These are phyloP conservation scores for Erucastrum elatum DNA, from an alignment of 345 rosid genomes.

Conservation along the genomic window DNA sequence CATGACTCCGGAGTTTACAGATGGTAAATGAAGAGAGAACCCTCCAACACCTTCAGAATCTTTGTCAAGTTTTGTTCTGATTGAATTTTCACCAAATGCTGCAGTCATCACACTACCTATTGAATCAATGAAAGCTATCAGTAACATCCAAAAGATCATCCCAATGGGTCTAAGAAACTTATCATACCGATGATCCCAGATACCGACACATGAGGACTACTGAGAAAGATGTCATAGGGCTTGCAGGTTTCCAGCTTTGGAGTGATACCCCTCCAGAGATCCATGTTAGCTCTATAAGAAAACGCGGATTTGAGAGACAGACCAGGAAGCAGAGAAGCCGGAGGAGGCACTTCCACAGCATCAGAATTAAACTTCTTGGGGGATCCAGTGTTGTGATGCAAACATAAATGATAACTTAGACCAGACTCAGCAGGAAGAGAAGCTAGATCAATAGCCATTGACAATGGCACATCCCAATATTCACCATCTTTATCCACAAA, in stretches of 20 bases:
- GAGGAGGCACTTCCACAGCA: slow-evolving; percentile 36
- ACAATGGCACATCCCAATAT: slow-evolving; percentile 87
- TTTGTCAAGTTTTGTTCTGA: slow-evolving; percentile 41
- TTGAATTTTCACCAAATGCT: slow-evolving; percentile 61
- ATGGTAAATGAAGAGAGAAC: slow-evolving; percentile 49
- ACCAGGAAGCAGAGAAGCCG: slow-evolving; percentile 70
- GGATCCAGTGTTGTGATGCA: slow-evolving; percentile 59
- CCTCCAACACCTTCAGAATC: slow-evolving; percentile 32
- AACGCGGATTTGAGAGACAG: slow-evolving; percentile 60
- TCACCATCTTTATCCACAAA: slow-evolving; percentile 61
- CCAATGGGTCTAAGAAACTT: slow-evolving; percentile 6
- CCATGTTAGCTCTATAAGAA: slow-evolving; percentile 60
- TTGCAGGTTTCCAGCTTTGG: slow-evolving; percentile 61
- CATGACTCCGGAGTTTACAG: slow-evolving; percentile 55
- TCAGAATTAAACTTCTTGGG: slow-evolving; percentile 50
- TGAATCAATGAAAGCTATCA: not conserved
- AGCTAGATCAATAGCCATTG: slow-evolving; percentile 66
- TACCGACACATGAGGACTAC: slow-evolving; percentile 73
- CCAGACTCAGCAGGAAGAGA: slow-evolving; percentile 71
- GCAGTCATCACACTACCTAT: slow-evolving; percentile 72
- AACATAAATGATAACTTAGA: slow-evolving; percentile 61
- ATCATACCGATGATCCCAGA: slow-evolving; percentile 73
- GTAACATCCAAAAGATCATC: not conserved
- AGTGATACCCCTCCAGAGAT: slow-evolving; percentile 76
- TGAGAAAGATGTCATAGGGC: slow-evolving; percentile 76